Evolutionary conservation across 192 early-diverging fungal genomes (phyloP), one percentile per base, ranked within the genome.

Genomic region (Polychytrium aggregatum): DNA sequence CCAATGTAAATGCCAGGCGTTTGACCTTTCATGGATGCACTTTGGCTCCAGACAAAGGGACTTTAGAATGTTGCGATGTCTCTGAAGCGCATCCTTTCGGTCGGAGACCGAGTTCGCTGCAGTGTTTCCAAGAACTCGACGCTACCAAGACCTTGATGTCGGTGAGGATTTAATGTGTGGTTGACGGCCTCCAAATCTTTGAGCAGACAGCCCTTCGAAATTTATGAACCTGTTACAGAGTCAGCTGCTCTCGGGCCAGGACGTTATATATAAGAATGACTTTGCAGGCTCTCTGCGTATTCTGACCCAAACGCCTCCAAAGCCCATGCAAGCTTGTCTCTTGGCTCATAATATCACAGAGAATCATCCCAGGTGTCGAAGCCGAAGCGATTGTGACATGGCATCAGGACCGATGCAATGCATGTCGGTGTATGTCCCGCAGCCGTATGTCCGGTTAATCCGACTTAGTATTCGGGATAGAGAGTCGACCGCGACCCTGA

Each of bases 81-180:
- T 56, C 63, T 35, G 39, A 38, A 3, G 57, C 64, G 4, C 54
- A 50, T 24, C 80, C 77, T 7, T 78, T 84, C 35, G 80, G 83
- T 20, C 63, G 70, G 36, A 61, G 69, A 10, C 21, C 45, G 8
- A 64, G 69, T 46, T 7, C 42, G 0, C 47, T 51, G 0, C 55
- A 70, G 34, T 84, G 82, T 42, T 82, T 84, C 60, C 59, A 27
- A n/a, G n/a, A n/a, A n/a, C n/a, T n/a, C n/a, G n/a, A n/a, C n/a
- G n/a, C n/a, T n/a, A n/a, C n/a, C n/a, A n/a, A n/a, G n/a, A n/a
- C n/a, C n/a, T n/a, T n/a, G n/a, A n/a, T n/a, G n/a, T n/a, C n/a
- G n/a, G n/a, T n/a, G n/a, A n/a, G n/a, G n/a, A n/a, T n/a, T n/a
- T n/a, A n/a, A n/a, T n/a, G n/a, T n/a, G n/a, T n/a, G n/a, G n/a